Base-by-base conservation (phyloP, 768 basidiomycete genomes). In the Porphyrellus cyaneotinctus region DNA sequence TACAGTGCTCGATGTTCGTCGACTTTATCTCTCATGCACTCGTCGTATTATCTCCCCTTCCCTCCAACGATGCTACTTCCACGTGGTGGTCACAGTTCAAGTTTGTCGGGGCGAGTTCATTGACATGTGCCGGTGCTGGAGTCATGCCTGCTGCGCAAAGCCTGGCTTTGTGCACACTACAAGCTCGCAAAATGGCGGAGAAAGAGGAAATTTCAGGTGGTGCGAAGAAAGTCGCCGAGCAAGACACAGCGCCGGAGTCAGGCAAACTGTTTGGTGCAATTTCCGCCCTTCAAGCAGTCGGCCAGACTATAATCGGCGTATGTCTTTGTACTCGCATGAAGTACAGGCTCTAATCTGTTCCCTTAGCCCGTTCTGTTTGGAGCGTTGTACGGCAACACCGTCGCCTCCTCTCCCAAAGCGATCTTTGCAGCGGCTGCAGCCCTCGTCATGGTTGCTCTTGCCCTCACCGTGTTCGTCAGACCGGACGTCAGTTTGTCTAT, bases 231-330 rank as follows among this genome's bases (percentile, higher is more conserved):
- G 17, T 11, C 23, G 42, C 15, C n/a, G 56, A 57, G 15, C 53
- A 61, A 55, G 65, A 64, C 32, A 67, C 71, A 20, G 75, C 79
- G 54, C 64, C 60, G 26, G 64, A 70, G 35, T 58, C 62, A 2
- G 88, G 88, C 0, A 75, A 80, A 20, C 62, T 91, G 33, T 88
- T 91, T 49, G 87, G 87, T 14, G 86, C 86, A 1, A 72, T 90
- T 51, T 83, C 85, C 3, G 79, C 87, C 15, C 64, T 90, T 38
- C 79, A 82, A 48, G 84, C 88, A 0, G 66, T 83, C 10, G 82
- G 82, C 1, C 83, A 85, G 64, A 82, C 80, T 51, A 80, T 89
- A 37, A 47, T 80, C 18, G 78, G 75, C 37, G 78, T 78, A 56
- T 35, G 72, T 39, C 31, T 26, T 4, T 47, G 12, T 20, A 8